These are phyloP conservation scores for Trebouxiophyceae sp. DNA, from an alignment of 163 green algal species.

Conservation along the genomic window DNA sequence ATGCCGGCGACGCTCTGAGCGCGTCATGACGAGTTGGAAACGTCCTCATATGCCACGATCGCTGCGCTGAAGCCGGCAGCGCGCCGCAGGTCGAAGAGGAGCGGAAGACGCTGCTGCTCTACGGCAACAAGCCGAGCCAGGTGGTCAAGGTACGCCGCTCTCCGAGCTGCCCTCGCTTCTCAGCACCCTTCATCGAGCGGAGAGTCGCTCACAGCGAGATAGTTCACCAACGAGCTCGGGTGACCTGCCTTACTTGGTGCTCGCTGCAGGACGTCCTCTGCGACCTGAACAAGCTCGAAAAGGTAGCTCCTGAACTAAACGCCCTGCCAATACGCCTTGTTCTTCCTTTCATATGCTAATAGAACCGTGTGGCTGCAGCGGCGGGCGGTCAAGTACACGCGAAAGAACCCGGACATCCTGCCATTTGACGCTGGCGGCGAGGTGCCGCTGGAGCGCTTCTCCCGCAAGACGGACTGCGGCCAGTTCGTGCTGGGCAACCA, in stretches of 20 bases:
- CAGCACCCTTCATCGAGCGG: neutral
- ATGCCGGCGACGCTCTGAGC: neutral
- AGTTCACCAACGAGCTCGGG: neutral
- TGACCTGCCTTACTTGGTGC: neutral
- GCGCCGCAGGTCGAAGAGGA: constrained; percentile 71
- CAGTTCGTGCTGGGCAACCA: constrained; percentile 84
- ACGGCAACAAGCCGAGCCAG: constrained; percentile 74
- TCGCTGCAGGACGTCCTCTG: constrained; percentile 50
- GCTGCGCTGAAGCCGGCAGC: neutral
- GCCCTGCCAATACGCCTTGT: neutral
- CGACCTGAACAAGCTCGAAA: constrained; percentile 84
- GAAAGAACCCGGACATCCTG: constrained; percentile 78
- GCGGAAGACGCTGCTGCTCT: constrained; percentile 70
- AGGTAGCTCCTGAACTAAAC: constrained; percentile 38
- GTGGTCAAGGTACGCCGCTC: constrained; percentile 28
- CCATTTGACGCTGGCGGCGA: constrained; percentile 93
- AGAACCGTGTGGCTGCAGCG: constrained; percentile 27
- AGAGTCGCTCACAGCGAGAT: neutral
- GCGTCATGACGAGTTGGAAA: neutral
- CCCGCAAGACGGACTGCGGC: constrained; percentile 60
- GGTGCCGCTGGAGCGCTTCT: constrained; percentile 73
- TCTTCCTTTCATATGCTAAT: neutral
- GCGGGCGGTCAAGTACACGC: constrained; percentile 67
- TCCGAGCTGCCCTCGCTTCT: no score
- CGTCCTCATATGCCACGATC: neutral